Evolutionary conservation across 345 rosid species (phyloP).

Genomic region (Pelargonium nanum): DNA sequence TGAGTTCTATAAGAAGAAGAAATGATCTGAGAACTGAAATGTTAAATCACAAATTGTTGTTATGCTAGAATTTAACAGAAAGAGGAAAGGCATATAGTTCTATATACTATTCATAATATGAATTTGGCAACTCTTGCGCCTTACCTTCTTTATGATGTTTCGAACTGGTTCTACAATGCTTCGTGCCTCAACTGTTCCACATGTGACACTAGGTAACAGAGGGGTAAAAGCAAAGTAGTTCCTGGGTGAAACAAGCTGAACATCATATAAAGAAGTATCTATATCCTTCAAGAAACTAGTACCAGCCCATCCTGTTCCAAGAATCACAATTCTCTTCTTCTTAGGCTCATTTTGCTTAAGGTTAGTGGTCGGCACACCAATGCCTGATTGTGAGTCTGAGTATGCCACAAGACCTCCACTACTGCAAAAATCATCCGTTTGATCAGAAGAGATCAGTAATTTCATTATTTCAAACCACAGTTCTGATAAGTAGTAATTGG

Average conservation of each 20-base stretch:
- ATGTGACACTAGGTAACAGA: constrained; percentile 84
- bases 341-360: constrained; percentile 22
- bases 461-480: too few species aligned
- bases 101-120: background rate
- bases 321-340: constrained; percentile 79
- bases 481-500: too few species aligned
- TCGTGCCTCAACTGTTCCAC: constrained; percentile 95
- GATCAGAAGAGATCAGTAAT: background rate
- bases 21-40: too few species aligned
- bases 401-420: constrained; percentile 63
- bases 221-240: constrained; percentile 97
- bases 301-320: constrained; percentile 98
- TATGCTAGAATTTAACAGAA: background rate
- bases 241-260: constrained; percentile 84
- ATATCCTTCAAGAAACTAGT: constrained; percentile 83
- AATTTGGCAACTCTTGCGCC: too few species aligned
- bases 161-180: constrained; percentile 90
- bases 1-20: too few species aligned
- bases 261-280: constrained; percentile 56
- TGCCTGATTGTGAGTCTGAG: constrained; percentile 43
- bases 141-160: constrained; percentile 81
- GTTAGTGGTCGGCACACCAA: constrained; percentile 15
- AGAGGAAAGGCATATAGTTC: too few species aligned
- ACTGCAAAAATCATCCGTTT: constrained; percentile 27
- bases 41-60: too few species aligned